Conservation (phyloP, 129 eudicot genomes). For the Tagetes patula region DNA sequence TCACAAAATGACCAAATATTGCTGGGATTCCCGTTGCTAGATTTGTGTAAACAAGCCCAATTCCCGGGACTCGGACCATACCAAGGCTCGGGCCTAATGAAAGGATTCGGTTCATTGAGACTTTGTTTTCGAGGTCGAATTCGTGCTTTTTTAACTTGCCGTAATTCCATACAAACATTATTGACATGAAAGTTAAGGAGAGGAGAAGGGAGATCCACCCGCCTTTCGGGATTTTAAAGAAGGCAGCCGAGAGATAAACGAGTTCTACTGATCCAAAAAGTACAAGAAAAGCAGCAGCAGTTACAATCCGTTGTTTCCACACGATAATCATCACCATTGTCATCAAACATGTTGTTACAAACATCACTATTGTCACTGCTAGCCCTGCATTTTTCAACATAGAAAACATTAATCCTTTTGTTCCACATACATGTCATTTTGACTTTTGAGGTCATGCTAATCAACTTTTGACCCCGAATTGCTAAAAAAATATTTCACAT, state of each 20-base stretch:
- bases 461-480: background rate
- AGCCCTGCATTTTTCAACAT: constrained; percentile 37
- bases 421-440: background rate
- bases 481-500: background rate
- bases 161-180: constrained; percentile 58
- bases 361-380: constrained; percentile 56
- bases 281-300: constrained; percentile 36
- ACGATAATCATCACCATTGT: constrained; percentile 53
- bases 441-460: constrained; percentile 24
- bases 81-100: constrained; percentile 53
- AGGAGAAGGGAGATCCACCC: constrained; percentile 60
- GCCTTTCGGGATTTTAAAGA: constrained; percentile 52
- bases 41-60: constrained; percentile 53
- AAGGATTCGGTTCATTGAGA: constrained; percentile 47
- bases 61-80: constrained; percentile 55
- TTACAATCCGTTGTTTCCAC: constrained; percentile 45
- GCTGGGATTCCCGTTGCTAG: constrained; percentile 48
- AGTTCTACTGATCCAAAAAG: constrained; percentile 55
- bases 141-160: constrained; percentile 53
- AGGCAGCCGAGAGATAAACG: constrained; percentile 53
- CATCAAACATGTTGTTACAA: constrained; percentile 61
- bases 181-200: constrained; percentile 36
- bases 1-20: constrained; percentile 48
- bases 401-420: constrained; percentile 15
- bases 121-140: constrained; percentile 55